phyloP scores from a whole-genome alignment of 2,329 filamentous ascomycete genomes.

The Camillea tinctor region DNA sequence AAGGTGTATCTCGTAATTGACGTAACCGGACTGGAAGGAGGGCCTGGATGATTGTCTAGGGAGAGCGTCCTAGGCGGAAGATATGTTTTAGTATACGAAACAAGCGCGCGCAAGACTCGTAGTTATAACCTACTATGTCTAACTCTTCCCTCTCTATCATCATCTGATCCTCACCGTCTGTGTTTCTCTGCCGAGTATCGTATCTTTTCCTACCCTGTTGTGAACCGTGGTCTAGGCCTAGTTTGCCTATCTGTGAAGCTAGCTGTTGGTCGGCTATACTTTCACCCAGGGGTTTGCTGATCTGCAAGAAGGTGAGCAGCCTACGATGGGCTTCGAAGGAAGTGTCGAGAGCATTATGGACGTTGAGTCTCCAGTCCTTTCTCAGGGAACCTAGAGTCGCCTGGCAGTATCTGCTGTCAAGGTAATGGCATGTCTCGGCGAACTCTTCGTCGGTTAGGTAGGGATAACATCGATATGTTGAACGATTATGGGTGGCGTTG shows the following conservation, averaged over 20 bases:
- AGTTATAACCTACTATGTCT: slow-evolving; percentile 44
- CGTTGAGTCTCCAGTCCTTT: slow-evolving; percentile 53
- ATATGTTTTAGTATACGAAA: background rate
- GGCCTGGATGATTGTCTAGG: slow-evolving; percentile 29
- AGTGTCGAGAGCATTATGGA: slow-evolving; percentile 50
- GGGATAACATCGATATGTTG: slow-evolving; percentile 56
- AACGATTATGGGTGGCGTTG: slow-evolving; percentile 21
- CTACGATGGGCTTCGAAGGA: slow-evolving; percentile 42
- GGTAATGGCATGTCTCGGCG: slow-evolving; percentile 59
- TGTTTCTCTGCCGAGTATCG: background rate
- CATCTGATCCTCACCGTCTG: slow-evolving; percentile 38
- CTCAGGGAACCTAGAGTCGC: slow-evolving; percentile 56
- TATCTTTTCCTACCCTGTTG: background rate
- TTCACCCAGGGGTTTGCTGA: slow-evolving; percentile 51
- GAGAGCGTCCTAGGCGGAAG: slow-evolving; percentile 39
- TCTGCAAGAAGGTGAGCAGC: slow-evolving; percentile 54
- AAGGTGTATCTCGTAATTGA: slow-evolving; percentile 72
- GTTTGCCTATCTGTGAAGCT: slow-evolving; percentile 43
- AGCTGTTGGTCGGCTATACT: slow-evolving; percentile 45
- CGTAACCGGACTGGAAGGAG: slow-evolving; percentile 41
- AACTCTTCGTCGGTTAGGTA: slow-evolving; percentile 63
- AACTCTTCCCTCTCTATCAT: slow-evolving; percentile 52
- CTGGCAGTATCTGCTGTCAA: slow-evolving; percentile 58
- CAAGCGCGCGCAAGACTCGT: background rate
- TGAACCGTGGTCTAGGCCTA: slow-evolving; percentile 41